Conservation (phyloP, 441 rosid species). For the Populus tomentosa region DNA sequence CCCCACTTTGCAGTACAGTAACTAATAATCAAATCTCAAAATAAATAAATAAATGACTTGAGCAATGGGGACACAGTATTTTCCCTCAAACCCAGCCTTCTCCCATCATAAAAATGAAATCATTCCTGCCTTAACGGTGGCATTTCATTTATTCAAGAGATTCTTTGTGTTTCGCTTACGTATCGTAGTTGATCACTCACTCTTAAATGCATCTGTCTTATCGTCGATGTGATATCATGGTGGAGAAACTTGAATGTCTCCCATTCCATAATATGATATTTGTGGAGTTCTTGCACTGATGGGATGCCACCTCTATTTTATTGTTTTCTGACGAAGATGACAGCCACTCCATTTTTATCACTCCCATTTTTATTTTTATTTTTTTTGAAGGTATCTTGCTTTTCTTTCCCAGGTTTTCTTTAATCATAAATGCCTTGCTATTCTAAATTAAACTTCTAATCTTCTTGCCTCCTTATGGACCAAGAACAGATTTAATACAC, state of each 20-base stretch:
- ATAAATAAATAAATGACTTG: no score
- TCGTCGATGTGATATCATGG: background rate
- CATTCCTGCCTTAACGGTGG: background rate
- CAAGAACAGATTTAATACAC: background rate
- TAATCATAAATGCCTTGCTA: background rate
- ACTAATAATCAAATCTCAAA: background rate
- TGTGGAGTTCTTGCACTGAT: background rate
- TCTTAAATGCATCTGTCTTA: background rate
- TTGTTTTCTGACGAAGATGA: background rate
- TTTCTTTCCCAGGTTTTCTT: no score
- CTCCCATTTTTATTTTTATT: background rate
- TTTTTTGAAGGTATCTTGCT: no score
- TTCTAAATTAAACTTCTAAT: background rate
- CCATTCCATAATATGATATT: background rate
- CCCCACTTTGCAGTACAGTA: background rate
- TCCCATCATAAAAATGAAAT: background rate
- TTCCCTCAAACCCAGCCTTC: background rate
- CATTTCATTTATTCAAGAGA: no score
- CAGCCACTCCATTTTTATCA: background rate
- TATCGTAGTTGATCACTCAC: background rate
- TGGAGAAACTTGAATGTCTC: background rate
- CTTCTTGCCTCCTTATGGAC: background rate
- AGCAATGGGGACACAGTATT: background rate
- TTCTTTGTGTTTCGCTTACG: background rate
- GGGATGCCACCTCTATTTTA: background rate